Base-by-base conservation (phyloP, 2,329 filamentous ascomycete species). In the Xylogone sp. region DNA sequence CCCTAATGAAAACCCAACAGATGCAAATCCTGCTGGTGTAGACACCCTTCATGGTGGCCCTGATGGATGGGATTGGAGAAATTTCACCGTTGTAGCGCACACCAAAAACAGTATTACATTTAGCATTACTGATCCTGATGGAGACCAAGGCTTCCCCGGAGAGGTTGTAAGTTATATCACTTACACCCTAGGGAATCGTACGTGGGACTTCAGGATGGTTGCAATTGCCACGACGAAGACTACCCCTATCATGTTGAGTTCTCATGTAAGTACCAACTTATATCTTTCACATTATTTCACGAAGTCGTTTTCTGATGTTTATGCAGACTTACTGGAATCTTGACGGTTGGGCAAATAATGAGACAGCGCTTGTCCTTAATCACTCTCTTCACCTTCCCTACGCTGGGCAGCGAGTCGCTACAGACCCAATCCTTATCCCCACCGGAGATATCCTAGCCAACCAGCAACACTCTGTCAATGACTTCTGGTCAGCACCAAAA, bases 401-500 rank as follows among this genome's bases (percentile, higher is more conserved):
- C 71, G 83, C 82, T 47, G 85, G 85, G 34, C 82, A 86, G 68
- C 78, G 86, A 53, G 74, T 90, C 18, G 86, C 68, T 21, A 80
- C 83, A 9, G 88, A 92, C 68, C 78, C 76, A 54, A 88, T 89
- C 53, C 74, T 89, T 16, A 85, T 92, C 51, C 88, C 88, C 0
- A 90, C 86, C 0, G 88, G 88, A 43, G 81, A 87, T 50, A 86
- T 97, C 57, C 68, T 86, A n/a, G 73, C 83, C 50, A 90, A 90
- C 69, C 68, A 77, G 59, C 71, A 76, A 49, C 81, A 83, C 39
- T 84, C 83, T 1, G 83, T 90, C 56, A 88, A 91, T 61, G 86
- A 91, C 68, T 90, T 92, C 73, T 96, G 91, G 86, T 88, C 83
- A 46, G 69, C 78, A 21, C 87, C 90, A 9, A 96, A 95, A 75